These are phyloP conservation scores for Tubosaeta sp. DNA, from an alignment of 768 basidiomycete species.

Conservation along the genomic window DNA sequence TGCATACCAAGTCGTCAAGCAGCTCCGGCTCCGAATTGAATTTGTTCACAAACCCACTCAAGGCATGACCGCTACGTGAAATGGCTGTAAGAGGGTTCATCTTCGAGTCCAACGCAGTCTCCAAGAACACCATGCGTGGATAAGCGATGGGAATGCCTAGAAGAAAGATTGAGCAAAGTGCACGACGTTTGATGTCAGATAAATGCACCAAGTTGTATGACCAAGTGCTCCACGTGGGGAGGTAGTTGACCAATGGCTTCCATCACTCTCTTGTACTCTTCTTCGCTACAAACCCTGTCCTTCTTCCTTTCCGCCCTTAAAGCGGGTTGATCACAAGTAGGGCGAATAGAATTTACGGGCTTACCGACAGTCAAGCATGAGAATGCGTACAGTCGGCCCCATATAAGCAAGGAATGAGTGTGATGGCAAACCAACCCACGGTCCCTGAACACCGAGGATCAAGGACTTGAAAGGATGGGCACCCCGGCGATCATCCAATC, in stretches of 20 bases:
- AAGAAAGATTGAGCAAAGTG: not conserved
- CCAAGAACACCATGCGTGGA: slow-evolving; percentile 90
- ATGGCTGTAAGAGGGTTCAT: slow-evolving; percentile 81
- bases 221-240: slow-evolving; percentile 67
- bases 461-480: slow-evolving; percentile 65
- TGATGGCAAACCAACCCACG: slow-evolving; percentile 74
- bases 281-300: slow-evolving; percentile 70
- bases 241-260: slow-evolving; percentile 58
- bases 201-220: slow-evolving; percentile 68
- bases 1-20: slow-evolving; percentile 79
- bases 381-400: slow-evolving; percentile 70
- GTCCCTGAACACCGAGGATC: slow-evolving; percentile 71
- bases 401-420: slow-evolving; percentile 81
- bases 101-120: slow-evolving; percentile 70
- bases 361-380: slow-evolving; percentile 80
- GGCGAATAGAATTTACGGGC: slow-evolving; percentile 14
- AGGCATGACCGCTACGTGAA: slow-evolving; percentile 61
- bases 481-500: slow-evolving; percentile 55
- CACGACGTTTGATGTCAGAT: not conserved
- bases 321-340: slow-evolving; percentile 3
- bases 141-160: slow-evolving; percentile 82
- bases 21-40: slow-evolving; percentile 92
- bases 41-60: slow-evolving; percentile 81
- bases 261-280: slow-evolving; percentile 74
- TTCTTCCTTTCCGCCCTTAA: slow-evolving; percentile 79